These are phyloP conservation scores for Lipomyces oligophaga DNA, from an alignment of 805 yeast species.

Conservation along the genomic window DNA sequence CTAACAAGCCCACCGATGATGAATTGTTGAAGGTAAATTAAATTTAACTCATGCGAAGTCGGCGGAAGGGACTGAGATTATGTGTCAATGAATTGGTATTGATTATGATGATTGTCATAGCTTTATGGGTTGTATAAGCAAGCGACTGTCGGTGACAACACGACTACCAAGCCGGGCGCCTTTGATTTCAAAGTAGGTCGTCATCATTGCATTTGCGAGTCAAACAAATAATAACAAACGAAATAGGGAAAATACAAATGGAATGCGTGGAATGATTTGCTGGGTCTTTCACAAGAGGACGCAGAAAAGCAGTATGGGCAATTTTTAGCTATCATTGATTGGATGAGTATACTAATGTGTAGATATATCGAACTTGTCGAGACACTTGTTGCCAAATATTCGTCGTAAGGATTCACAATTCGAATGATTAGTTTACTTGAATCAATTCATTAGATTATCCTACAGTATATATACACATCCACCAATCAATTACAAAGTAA, in stretches of 20 bases:
- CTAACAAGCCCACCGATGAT: slow-evolving; percentile 77
- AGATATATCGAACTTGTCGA: slow-evolving; percentile 37
- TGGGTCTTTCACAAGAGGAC: slow-evolving; percentile 82
- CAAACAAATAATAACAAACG: background rate
- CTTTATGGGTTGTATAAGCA: slow-evolving; percentile 94
- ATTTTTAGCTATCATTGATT: too few relatives aligned
- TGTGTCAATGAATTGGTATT: background rate
- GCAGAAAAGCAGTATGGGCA: slow-evolving; percentile 74
- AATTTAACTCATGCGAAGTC: too few relatives aligned
- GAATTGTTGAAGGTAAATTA: slow-evolving; percentile 59
- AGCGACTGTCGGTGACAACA: slow-evolving; percentile 94
- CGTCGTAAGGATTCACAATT: too few relatives aligned
- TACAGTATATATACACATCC: too few relatives aligned
- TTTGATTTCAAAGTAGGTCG: slow-evolving; percentile 70
- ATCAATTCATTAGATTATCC: too few relatives aligned
- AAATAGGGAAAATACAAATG: slow-evolving; percentile 82
- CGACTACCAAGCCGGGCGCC: slow-evolving; percentile 80
- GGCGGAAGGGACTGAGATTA: background rate
- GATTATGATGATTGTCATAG: slow-evolving; percentile 14
- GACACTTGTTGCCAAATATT: slow-evolving; percentile 33
- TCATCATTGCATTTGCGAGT: too few relatives aligned
- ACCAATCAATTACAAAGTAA: too few relatives aligned
- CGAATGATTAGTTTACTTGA: too few relatives aligned
- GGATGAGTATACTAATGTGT: too few relatives aligned
- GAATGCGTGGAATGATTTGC: slow-evolving; percentile 90